Evolutionary conservation across 2,329 filamentous ascomycete genomes (phyloP), one percentile per base, ranked within the genome.

Genomic region (Aspergillus fructus): DNA sequence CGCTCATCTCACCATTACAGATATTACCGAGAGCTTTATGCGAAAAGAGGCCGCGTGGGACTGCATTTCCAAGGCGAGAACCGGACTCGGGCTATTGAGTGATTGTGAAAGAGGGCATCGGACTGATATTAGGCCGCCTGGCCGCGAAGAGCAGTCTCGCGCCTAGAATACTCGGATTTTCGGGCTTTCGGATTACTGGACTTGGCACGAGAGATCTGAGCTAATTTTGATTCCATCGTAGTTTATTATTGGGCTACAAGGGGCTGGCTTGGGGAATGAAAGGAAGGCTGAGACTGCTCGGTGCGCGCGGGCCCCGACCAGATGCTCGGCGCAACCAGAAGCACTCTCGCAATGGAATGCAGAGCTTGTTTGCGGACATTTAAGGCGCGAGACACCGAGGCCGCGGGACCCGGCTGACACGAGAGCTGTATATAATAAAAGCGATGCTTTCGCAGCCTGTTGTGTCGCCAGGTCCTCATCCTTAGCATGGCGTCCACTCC

Each of bases 1-100:
- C 21, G 21, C 21, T 4, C 21, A 21, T 21, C 21, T 21, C 3
- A 4, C 21, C 3, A 21, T 21, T 21, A 21, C 21, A 4, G 3
- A 4, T 21, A 21, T 21, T 43, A 55, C 46, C 34, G 53, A 55
- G n/a, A 55, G 37, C 46, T 55, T 55, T 27, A 49, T 9, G 17
- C 53, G 53, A 43, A 42, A 19, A 12, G 24, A 33, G 8, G 27
- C 27, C 9, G 27, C 3, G 27, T 30, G 9, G 1, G 27, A 30
- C 27, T 30, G 27, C 27, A 30, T 30, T 30, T 30, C 9, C 8
- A 0, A 1, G 27, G 27, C 27, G 27, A 11, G 27, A 11, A 30
- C 11, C 27, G 9, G 8, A 30, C 8, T 30, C 27, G 27, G 27
- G 27, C 9, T 11, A 8, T 30, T 9, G 2, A 30, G 4, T 30